Evolutionary conservation across 257 asterid genomes (phyloP).

Genomic region (Leptodermis oblonga): DNA sequence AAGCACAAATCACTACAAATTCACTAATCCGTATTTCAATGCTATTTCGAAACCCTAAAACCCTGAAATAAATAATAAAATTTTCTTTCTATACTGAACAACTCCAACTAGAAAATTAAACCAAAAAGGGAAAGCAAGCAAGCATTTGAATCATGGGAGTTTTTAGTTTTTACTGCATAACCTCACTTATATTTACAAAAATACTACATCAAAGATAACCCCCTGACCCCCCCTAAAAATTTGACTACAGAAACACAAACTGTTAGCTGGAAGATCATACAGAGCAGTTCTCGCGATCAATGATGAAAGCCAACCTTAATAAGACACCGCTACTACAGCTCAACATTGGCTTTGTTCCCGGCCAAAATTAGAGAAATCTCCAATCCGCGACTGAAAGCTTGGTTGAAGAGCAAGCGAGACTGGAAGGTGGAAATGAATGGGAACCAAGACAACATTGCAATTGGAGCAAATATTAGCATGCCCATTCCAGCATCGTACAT

Average conservation of each 20-base stretch:
- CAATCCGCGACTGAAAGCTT: slow-evolving; percentile 98
- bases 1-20: background rate
- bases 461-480: slow-evolving; percentile 76
- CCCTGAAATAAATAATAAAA: too few relatives aligned
- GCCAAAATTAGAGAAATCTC: slow-evolving; percentile 98
- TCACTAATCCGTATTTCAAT: too few relatives aligned
- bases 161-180: background rate
- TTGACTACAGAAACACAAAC: too few relatives aligned
- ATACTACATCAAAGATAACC: background rate
- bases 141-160: background rate
- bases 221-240: too few relatives aligned
- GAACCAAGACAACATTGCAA: slow-evolving; percentile 90
- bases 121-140: background rate
- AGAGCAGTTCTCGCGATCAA: background rate
- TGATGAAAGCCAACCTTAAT: background rate
- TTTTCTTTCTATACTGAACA: too few relatives aligned
- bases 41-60: too few relatives aligned
- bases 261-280: background rate
- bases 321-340: slow-evolving; percentile 24
- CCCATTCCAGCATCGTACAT: slow-evolving; percentile 99
- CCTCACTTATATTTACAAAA: slow-evolving; percentile 5
- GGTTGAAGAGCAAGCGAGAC: slow-evolving; percentile 95
- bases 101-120: too few relatives aligned
- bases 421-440: slow-evolving; percentile 98
- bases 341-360: slow-evolving; percentile 95